These are phyloP conservation scores for Exophiala sideris DNA, from an alignment of 2,329 filamentous ascomycete species.

Conservation along the genomic window DNA sequence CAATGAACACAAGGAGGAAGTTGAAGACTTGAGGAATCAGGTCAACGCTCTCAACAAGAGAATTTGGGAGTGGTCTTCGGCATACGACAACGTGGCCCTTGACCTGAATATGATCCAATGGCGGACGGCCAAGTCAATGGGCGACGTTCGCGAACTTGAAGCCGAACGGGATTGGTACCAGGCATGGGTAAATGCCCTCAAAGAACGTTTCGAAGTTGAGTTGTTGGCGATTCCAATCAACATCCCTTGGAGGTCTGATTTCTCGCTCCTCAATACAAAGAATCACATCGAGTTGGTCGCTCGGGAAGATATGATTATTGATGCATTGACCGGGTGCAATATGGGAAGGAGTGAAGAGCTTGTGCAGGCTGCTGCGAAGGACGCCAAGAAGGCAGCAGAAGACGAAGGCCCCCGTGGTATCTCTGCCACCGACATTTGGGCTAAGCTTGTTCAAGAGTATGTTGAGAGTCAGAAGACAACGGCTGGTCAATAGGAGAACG, in stretches of 20 bases:
- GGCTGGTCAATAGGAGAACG: no score
- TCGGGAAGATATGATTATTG: background rate
- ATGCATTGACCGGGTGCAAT: background rate
- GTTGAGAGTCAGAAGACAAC: no score
- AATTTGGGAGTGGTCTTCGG: background rate
- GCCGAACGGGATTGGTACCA: conserved; percentile 8
- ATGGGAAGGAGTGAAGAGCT: conserved; percentile 8
- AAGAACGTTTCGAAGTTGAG: conserved; percentile 3
- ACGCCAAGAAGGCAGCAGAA: background rate
- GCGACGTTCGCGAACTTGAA: conserved; percentile 1
- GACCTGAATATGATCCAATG: background rate
- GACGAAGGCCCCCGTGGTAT: background rate
- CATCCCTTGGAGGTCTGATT: conserved; percentile 2
- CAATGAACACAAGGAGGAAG: background rate
- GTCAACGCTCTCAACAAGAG: background rate
- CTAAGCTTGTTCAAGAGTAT: background rate
- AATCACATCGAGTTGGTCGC: background rate
- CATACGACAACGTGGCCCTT: background rate
- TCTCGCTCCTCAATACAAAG: background rate
- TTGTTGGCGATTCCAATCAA: conserved; percentile 2
- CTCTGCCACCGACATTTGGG: background rate
- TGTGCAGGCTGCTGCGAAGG: background rate
- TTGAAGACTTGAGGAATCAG: background rate
- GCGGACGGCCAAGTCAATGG: background rate
- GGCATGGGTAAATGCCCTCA: background rate